Evolutionary conservation across 2,329 filamentous ascomycete species (phyloP).

Genomic region (Diaporthe capsici): DNA sequence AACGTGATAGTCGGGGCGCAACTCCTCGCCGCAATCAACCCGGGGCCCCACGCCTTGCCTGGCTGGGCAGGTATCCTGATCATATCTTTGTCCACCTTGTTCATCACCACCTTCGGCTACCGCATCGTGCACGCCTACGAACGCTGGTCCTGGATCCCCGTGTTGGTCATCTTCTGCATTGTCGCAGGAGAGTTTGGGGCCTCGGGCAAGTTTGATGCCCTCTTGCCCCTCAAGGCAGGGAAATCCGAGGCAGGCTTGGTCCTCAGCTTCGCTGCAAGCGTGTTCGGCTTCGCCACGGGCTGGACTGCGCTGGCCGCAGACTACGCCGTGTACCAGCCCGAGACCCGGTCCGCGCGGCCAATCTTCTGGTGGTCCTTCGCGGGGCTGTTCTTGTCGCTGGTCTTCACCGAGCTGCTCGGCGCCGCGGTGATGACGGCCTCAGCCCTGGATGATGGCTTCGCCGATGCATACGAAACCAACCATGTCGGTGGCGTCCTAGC

Average conservation of each 20-base stretch:
- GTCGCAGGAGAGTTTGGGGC: slow-evolving; percentile 77
- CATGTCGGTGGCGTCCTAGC: slow-evolving; percentile 77
- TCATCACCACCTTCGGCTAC: slow-evolving; percentile 82
- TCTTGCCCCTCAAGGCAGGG: slow-evolving; percentile 70
- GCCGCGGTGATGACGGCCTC: slow-evolving; percentile 79
- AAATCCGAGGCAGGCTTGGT: slow-evolving; percentile 71
- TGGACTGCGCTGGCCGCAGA: slow-evolving; percentile 84
- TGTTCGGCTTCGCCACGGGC: slow-evolving; percentile 79
- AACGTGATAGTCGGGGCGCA: slow-evolving; percentile 87
- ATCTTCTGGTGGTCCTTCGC: slow-evolving; percentile 79
- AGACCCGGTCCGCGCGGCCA: slow-evolving; percentile 68
- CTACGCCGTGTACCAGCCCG: slow-evolving; percentile 85
- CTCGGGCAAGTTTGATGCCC: slow-evolving; percentile 73
- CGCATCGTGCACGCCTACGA: slow-evolving; percentile 84
- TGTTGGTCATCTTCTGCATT: slow-evolving; percentile 80
- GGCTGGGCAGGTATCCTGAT: slow-evolving; percentile 82
- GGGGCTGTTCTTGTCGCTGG: slow-evolving; percentile 78
- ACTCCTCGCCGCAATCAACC: slow-evolving; percentile 81
- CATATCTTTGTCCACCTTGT: slow-evolving; percentile 76
- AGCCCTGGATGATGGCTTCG: slow-evolving; percentile 66
- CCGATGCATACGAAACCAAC: slow-evolving; percentile 53
- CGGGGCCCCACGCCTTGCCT: slow-evolving; percentile 65
- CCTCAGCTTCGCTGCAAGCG: slow-evolving; percentile 75
- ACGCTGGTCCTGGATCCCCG: slow-evolving; percentile 81
- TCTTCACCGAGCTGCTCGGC: slow-evolving; percentile 82